These are phyloP conservation scores for Sarcocystis neurona DNA, from an alignment of 169 alveolate species.

Conservation along the genomic window DNA sequence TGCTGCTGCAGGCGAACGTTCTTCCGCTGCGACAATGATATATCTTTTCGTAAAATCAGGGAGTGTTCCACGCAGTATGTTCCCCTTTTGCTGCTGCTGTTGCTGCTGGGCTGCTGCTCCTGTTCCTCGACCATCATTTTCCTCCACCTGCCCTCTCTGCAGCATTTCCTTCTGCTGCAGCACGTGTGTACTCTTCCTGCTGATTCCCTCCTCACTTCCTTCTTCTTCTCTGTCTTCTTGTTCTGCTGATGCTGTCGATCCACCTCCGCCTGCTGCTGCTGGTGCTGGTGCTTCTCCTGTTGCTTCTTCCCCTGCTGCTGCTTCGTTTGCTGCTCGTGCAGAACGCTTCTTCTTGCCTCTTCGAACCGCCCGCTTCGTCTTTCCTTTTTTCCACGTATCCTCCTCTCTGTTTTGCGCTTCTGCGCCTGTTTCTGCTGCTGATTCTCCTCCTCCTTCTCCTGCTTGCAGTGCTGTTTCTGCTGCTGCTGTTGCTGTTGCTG, in stretches of 20 bases:
- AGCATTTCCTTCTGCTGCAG: background rate
- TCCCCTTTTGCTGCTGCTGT: slow-evolving; percentile 12
- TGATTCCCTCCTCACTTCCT: background rate
- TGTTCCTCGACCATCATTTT: background rate
- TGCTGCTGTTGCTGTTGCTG: background rate
- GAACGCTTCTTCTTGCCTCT: background rate
- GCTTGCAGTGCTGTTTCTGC: background rate
- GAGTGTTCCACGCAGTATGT: slow-evolving; percentile 10
- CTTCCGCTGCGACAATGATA: background rate
- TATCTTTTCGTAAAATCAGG: slow-evolving; percentile 23
- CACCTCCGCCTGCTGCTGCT: background rate
- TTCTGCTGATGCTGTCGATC: background rate
- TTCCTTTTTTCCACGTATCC: background rate
- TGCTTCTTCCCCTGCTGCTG: slow-evolving; percentile 16
- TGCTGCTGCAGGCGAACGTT: background rate
- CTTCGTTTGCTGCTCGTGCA: background rate
- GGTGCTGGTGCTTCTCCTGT: background rate
- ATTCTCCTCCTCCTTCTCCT: background rate
- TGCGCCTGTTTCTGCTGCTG: background rate
- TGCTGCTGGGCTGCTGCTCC: slow-evolving; percentile 23
- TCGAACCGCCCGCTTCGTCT: background rate
- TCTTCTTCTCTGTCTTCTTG: background rate
- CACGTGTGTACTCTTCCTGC: background rate
- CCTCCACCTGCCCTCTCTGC: slow-evolving; percentile 17
- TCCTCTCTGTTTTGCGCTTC: background rate